Conservation (phyloP, 352 stramenopile species). For the Pythium utonaiense region DNA sequence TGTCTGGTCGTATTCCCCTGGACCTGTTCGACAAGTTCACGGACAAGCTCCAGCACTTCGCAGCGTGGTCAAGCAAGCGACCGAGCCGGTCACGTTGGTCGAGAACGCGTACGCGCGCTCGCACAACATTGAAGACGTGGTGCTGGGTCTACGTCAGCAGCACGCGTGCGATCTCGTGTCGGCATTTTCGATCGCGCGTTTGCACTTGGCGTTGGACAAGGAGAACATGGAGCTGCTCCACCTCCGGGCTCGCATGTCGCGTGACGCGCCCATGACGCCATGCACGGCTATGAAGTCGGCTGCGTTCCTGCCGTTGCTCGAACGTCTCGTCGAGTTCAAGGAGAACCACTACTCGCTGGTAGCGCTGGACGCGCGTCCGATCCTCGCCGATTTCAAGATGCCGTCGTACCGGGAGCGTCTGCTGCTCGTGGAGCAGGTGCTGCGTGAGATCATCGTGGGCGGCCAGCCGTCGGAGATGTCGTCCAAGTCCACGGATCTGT, state of each 20-base stretch:
- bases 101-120: constrained; percentile 72
- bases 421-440: constrained; percentile 67
- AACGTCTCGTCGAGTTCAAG: constrained; percentile 85
- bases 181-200: constrained; percentile 89
- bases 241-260: constrained; percentile 56
- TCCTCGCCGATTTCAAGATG: constrained; percentile 97
- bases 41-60: constrained; percentile 77
- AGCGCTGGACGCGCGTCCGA: constrained; percentile 92
- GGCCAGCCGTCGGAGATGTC: constrained; percentile 43
- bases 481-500: constrained; percentile 48
- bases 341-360: constrained; percentile 92
- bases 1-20: constrained; percentile 94
- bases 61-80: constrained; percentile 37
- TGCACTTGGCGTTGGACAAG: constrained; percentile 87
- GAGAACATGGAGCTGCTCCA: constrained; percentile 83
- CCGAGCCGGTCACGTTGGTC: constrained; percentile 32
- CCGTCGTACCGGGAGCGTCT: constrained; percentile 92
- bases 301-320: constrained; percentile 78
- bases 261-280: constrained; percentile 28
- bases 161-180: constrained; percentile 82
- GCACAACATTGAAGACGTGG: constrained; percentile 81
- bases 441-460: constrained; percentile 66
- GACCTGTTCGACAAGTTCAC: constrained; percentile 90
- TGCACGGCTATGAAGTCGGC: constrained; percentile 57
- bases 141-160: constrained; percentile 86